Evolutionary conservation across 768 basidiomycete genomes (phyloP).

Genomic region (Boletales sp.): DNA sequence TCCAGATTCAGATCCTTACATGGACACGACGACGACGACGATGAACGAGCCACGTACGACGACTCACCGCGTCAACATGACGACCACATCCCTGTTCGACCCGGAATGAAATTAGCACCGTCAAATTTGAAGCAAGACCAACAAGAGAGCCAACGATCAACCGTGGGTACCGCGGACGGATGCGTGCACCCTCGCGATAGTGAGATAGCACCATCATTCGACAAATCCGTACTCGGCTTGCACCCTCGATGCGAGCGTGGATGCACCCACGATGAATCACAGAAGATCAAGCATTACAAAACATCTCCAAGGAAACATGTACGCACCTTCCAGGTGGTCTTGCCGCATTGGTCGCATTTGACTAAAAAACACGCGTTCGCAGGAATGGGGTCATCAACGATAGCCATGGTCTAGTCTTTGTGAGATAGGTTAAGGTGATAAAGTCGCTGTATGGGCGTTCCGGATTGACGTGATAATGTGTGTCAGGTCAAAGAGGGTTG

Average conservation of each 20-base stretch:
- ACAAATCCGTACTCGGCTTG: slow-evolving; percentile 12
- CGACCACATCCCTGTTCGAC: slow-evolving; percentile 60
- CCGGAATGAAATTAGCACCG: slow-evolving; percentile 4
- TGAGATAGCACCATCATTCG: slow-evolving; percentile 1
- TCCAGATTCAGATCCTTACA: slow-evolving; percentile 10
- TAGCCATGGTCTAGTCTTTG: slow-evolving; percentile 23
- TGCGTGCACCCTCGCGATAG: slow-evolving; percentile 7
- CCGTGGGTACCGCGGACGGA: slow-evolving; percentile 13
- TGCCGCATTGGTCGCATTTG: slow-evolving; percentile 58
- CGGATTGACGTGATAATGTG: slow-evolving; percentile 17
- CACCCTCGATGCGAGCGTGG: slow-evolving; percentile 12
- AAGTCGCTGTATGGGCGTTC: slow-evolving; percentile 20
- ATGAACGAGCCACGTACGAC: neutral
- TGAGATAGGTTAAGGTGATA: slow-evolving; percentile 33
- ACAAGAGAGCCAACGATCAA: neutral
- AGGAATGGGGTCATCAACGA: slow-evolving; percentile 29
- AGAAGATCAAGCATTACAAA: slow-evolving; percentile 12
- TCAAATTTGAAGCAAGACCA: neutral
- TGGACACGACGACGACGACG: slow-evolving; percentile 5
- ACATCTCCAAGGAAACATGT: slow-evolving; percentile 26
- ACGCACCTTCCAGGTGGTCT: slow-evolving; percentile 69
- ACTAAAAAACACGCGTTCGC: slow-evolving; percentile 55
- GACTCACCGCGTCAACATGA: slow-evolving; percentile 61
- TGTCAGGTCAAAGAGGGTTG: slow-evolving; percentile 3
- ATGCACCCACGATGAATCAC: slow-evolving; percentile 18